These are phyloP conservation scores for Termitomyces sp. DNA, from an alignment of 1,284 basidiomycete species.

Conservation along the genomic window DNA sequence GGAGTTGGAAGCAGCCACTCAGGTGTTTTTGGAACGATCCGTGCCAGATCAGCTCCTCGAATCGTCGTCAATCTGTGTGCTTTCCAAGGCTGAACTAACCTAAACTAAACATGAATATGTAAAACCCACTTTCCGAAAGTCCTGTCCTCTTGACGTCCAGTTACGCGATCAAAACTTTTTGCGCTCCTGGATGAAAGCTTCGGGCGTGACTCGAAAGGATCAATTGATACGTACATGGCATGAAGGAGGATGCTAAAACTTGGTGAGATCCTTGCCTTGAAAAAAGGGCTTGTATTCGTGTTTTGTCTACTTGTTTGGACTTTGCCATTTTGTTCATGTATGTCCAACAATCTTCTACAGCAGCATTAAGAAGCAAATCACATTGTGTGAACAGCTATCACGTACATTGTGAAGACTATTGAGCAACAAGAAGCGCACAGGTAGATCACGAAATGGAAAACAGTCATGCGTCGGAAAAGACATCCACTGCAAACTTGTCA, in stretches of 20 bases:
- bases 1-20: slow-evolving; percentile 64
- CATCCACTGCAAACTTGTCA: slow-evolving; percentile 61
- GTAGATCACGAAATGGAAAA: slow-evolving; percentile 30
- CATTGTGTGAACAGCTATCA: slow-evolving; percentile 9
- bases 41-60: slow-evolving; percentile 68
- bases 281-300: slow-evolving; percentile 43
- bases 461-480: slow-evolving; percentile 44
- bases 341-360: slow-evolving; percentile 50
- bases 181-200: slow-evolving; percentile 39
- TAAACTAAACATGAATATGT: background rate
- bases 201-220: slow-evolving; percentile 31
- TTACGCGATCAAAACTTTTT: slow-evolving; percentile 29
- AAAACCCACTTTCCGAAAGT: slow-evolving; percentile 46
- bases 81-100: slow-evolving; percentile 42
- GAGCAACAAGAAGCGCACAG: slow-evolving; percentile 47
- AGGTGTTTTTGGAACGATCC: slow-evolving; percentile 62
- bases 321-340: slow-evolving; percentile 59
- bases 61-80: slow-evolving; percentile 47
- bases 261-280: slow-evolving; percentile 32
- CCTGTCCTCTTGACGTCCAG: slow-evolving; percentile 44
- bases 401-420: slow-evolving; percentile 29
- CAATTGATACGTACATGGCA: slow-evolving; percentile 5
- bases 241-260: slow-evolving; percentile 23
- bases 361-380: background rate
- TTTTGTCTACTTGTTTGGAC: slow-evolving; percentile 38